Conservation (phyloP, 306 rosid species). For the Senna tora region DNA sequence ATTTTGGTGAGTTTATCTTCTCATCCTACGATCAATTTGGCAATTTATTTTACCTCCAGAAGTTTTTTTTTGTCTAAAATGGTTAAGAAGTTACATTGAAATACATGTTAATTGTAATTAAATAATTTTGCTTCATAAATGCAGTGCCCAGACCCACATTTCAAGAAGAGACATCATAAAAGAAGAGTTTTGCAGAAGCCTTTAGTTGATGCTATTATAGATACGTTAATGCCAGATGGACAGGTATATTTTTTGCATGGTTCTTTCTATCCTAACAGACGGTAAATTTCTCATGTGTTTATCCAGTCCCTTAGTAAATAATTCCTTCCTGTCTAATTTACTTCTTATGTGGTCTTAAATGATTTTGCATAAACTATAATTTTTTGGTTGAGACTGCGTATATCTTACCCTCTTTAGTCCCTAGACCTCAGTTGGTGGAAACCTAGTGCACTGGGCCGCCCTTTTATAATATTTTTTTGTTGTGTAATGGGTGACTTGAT, state of each 20-base stretch:
- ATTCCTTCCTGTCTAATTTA: background rate
- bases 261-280: slow-evolving; percentile 8
- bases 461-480: background rate
- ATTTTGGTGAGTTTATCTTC: slow-evolving; percentile 67
- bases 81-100: slow-evolving; percentile 10
- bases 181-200: slow-evolving; percentile 89
- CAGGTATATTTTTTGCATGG: slow-evolving; percentile 55
- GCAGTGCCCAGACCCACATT: slow-evolving; percentile 99
- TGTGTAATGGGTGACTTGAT: background rate
- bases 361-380: slow-evolving; percentile 3
- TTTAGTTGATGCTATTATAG: slow-evolving; percentile 61
- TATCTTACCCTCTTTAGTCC: no score
- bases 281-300: background rate
- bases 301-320: slow-evolving; percentile 1
- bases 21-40: background rate
- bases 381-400: no score
- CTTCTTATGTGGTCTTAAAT: slow-evolving; percentile 16
- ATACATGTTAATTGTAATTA: slow-evolving; percentile 1
- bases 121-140: slow-evolving; percentile 35
- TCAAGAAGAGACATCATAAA: slow-evolving; percentile 85
- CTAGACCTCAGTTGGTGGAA: no score
- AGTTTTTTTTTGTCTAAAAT: background rate
- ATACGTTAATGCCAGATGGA: slow-evolving; percentile 62
- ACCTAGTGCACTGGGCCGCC: no score
- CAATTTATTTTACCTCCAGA: slow-evolving; percentile 10